Base-by-base conservation (phyloP, 2,329 filamentous ascomycete species). In the Akanthomyces dipterigenus region DNA sequence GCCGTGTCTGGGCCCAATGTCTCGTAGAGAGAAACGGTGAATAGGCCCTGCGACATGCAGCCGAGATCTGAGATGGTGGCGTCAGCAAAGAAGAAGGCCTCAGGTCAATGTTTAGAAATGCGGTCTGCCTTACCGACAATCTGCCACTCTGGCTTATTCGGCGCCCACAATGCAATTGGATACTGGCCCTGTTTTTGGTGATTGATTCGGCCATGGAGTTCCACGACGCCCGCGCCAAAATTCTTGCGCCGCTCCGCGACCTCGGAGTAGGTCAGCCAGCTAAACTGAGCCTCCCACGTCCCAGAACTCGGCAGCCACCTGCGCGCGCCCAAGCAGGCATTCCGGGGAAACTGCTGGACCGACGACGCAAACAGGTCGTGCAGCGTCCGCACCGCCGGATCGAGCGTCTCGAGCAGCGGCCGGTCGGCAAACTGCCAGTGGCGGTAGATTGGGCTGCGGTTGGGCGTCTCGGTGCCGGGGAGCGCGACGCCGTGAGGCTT, bases 11-110 rank as follows among this genome's bases (percentile, higher is more conserved):
- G 88, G 11, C 93, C 93, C 5, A 99, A 84, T 14, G 93, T 97
- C 75, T 98, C 95, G 79, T 99, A 99, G 55, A 99, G 88, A 5
- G 93, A 96, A 60, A 99, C 92, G 24, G 89, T 90, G 76, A 83
- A 98, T 34, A 98, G 84, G 8, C 88, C 85, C 75, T 98, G 95
- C 14, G 92, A 95, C 77, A 90, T 86, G 72, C 90, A 88, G 43
- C 86, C 95, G 70, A 98, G 78, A 79, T 98, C 93, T 91, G 62
- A 3, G 24, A 40, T 5, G 5, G 48, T 14, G 0, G 16, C 2
- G 55, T 58, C 24, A 55, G 51, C 14, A 31, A 31, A n/a, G 28
- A 16, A 36, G 14, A 9, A 9, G n/a, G 1, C 18, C 12, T 24
- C 8, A n/a, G 3, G 2, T 18, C 38, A 24, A 28, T n/a, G 14